phyloP scores from a whole-genome alignment of 2,329 filamentous ascomycete species.

The Aspergillus cejpii region DNA sequence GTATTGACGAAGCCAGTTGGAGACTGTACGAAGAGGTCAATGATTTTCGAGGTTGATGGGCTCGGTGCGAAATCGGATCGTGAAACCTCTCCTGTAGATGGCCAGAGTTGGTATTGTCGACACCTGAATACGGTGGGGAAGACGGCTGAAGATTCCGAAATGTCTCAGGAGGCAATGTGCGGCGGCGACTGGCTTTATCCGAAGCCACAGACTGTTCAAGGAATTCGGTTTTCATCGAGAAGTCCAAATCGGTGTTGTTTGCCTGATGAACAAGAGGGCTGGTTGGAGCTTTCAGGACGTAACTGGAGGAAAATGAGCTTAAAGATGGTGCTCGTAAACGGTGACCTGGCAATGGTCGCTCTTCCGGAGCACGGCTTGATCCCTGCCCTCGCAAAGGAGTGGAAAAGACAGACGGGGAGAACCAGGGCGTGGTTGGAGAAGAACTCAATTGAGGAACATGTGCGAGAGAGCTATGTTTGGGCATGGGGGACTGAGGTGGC shows the following conservation, averaged over 20 bases:
- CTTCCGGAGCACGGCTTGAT: slow-evolving; percentile 15
- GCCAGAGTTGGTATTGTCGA: slow-evolving; percentile 42
- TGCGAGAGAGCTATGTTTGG: slow-evolving; percentile 11
- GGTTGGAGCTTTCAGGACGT: slow-evolving; percentile 79
- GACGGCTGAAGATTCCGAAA: slow-evolving; percentile 47
- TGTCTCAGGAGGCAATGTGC: slow-evolving; percentile 62
- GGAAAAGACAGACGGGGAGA: slow-evolving; percentile 30
- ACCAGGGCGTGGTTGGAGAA: slow-evolving; percentile 55
- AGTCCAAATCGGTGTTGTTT: slow-evolving; percentile 70
- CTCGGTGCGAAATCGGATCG: slow-evolving; percentile 60
- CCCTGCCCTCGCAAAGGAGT: slow-evolving; percentile 12
- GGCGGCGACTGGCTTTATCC: slow-evolving; percentile 54
- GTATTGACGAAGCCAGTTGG: slow-evolving; percentile 44
- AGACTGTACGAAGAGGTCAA: slow-evolving; percentile 55
- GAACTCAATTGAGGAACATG: slow-evolving; percentile 32
- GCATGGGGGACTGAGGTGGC: slow-evolving; percentile 17
- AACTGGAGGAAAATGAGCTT: slow-evolving; percentile 69
- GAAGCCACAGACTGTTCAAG: slow-evolving; percentile 45
- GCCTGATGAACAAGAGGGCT: slow-evolving; percentile 86
- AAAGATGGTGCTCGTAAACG: slow-evolving; percentile 53
- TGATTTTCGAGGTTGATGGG: slow-evolving; percentile 71
- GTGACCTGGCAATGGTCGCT: slow-evolving; percentile 11
- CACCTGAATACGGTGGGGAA: slow-evolving; percentile 29
- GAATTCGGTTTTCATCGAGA: slow-evolving; percentile 49
- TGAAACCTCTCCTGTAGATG: slow-evolving; percentile 51